Evolutionary conservation across 139 green algal genomes (phyloP), one percentile per base, ranked within the genome.

Genomic region (Chlorella vulgaris): DNA sequence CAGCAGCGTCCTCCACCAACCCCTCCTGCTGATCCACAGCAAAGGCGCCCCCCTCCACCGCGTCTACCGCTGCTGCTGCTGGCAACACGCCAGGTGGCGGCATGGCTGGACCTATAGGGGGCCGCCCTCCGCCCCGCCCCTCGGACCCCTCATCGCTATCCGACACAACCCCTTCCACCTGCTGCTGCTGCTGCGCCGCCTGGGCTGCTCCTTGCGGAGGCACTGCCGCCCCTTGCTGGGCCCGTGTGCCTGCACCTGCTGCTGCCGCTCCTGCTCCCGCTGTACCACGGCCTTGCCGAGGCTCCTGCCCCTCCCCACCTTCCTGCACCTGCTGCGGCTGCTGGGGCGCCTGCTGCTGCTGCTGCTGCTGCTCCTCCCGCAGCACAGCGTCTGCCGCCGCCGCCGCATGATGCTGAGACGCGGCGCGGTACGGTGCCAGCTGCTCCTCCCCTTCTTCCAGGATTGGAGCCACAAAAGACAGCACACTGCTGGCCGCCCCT

Each of bases 371-470:
- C 77, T n/a, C 28, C 29, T 31, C 15, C 51, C 40, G 58, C 60
- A n/a, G 60, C 47, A n/a, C n/a, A 26, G 29, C 47, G 13, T 18
- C 76, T 42, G 31, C 63, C 53, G n/a, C 38, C 5, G 55, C 50
- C 19, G 18, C 33, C 0, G 21, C 63, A 43, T 42, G 39, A 38
- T 69, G 36, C 35, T 35, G 4, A 2, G 51, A 61, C 7, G 40
- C 38, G 47, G 60, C 51, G 29, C 26, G 50, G 73, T 78, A 77
- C 15, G 69, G 67, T 6, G 55, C 68, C 69, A 86, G 69, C 75
- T 73, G 31, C 43, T 84, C 85, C 22, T 63, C 79, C 21, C 42
- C 69, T 58, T 91, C 87, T 2, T 85, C 86, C 43, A 91, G 69
- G 53, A 91, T 50, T 29, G 80, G 80, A 0, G 85, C 81, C 21